Evolutionary conservation across 345 rosid species (phyloP).

Genomic region (Theobroma cacao): DNA sequence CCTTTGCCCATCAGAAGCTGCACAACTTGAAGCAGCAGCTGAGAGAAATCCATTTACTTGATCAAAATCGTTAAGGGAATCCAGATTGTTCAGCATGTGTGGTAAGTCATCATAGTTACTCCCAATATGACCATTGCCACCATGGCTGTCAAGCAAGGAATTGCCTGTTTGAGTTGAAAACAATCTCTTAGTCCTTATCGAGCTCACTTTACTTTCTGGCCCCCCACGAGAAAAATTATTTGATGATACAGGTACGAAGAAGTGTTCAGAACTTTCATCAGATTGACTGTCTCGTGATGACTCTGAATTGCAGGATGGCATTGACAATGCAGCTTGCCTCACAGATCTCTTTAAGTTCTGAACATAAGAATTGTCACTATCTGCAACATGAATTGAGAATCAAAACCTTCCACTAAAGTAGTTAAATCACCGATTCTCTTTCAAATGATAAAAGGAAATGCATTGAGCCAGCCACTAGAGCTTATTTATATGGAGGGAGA

Average conservation of each 20-base stretch:
- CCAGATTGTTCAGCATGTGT: constrained; percentile 55
- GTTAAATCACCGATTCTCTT: not conserved
- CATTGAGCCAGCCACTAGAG: not conserved
- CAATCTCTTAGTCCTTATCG: constrained; percentile 49
- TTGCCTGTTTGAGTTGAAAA: constrained; percentile 49
- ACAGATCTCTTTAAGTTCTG: constrained; percentile 90
- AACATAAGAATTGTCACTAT: constrained; percentile 54
- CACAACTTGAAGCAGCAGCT: constrained; percentile 54
- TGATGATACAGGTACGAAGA: constrained; percentile 70
- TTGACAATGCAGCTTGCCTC: constrained; percentile 78
- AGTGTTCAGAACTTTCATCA: constrained; percentile 81
- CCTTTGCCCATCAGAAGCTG: constrained; percentile 48
- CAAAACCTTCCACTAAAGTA: constrained; percentile 17
- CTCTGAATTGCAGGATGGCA: constrained; percentile 62
- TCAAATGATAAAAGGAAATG: constrained; percentile 3
- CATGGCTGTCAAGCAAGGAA: constrained; percentile 41
- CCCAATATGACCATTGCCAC: constrained; percentile 37
- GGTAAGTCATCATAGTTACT: constrained; percentile 62
- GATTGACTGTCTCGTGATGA: constrained; percentile 65
- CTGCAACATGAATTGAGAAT: constrained; percentile 43
- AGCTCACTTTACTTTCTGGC: constrained; percentile 51
- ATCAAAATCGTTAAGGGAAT: constrained; percentile 64
- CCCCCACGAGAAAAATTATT: constrained; percentile 52
- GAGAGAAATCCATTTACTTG: constrained; percentile 72
- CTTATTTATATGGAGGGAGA: not conserved